phyloP scores from a whole-genome alignment of 2,329 filamentous ascomycete species.

The Fusarium algeriense region DNA sequence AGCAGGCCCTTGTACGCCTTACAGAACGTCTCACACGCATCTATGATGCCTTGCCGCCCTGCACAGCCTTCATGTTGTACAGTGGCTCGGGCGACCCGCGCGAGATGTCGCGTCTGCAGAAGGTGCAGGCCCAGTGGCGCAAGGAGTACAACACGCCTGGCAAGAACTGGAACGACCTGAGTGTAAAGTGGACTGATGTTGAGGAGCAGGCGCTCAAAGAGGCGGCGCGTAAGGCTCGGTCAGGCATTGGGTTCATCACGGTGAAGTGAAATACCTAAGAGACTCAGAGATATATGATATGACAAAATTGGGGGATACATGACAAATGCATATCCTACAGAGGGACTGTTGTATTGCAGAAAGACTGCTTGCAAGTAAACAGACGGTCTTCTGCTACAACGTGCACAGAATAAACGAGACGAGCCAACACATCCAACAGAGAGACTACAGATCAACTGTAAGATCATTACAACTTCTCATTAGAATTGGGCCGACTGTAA shows the following conservation, averaged over 20 bases:
- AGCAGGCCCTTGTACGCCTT: slow-evolving; percentile 60
- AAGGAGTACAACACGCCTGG: slow-evolving; percentile 73
- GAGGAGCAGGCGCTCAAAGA: slow-evolving; percentile 73
- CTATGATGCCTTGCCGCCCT: slow-evolving; percentile 70
- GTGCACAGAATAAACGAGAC: not conserved
- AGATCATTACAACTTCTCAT: slow-evolving; percentile 43
- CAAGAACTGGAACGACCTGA: slow-evolving; percentile 75
- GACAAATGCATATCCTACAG: not conserved
- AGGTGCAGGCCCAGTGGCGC: slow-evolving; percentile 70
- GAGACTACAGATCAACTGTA: slow-evolving; percentile 21
- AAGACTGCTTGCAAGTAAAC: not conserved
- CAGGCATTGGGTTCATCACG: slow-evolving; percentile 73
- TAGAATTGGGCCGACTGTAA: slow-evolving; percentile 25
- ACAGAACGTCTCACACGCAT: slow-evolving; percentile 66
- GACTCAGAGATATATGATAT: not conserved
- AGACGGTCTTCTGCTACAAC: not conserved
- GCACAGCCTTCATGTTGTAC: slow-evolving; percentile 74
- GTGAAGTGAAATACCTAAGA: slow-evolving; percentile 64
- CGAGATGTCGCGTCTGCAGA: slow-evolving; percentile 72
- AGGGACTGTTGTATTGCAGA: not conserved
- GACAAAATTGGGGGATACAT: not conserved
- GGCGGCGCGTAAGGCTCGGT: slow-evolving; percentile 68
- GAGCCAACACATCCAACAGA: not conserved
- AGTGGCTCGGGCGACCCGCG: slow-evolving; percentile 77
- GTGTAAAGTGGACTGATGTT: slow-evolving; percentile 75